A percentile compares a stretch with the other conserved stretches of the same genome.
Conservation (phyloP, 176 grass and related monocot genomes). For the Cenchrus fungigraminus region DNA sequence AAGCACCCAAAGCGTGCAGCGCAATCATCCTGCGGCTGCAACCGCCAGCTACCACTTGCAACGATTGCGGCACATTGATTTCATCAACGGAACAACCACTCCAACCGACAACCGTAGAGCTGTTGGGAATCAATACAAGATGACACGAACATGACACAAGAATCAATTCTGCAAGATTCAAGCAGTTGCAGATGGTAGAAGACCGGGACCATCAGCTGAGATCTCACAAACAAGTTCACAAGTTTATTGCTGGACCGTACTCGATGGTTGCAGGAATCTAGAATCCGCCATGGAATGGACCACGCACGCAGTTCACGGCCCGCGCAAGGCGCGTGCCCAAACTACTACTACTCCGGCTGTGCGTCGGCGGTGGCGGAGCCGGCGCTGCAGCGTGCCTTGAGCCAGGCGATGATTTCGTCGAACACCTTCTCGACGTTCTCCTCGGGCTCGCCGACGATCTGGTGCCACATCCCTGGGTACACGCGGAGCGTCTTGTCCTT, state of each 20-base stretch:
- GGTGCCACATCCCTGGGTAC: conserved; percentile 90
- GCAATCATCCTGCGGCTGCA: too few relatives aligned
- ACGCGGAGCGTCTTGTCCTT: conserved; percentile 75
- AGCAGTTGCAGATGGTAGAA: background rate
- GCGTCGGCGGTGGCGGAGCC: background rate
- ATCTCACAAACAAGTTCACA: background rate
- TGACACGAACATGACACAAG: background rate
- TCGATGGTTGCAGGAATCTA: background rate
- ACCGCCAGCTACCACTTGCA: background rate
- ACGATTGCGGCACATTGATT: background rate
- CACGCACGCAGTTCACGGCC: background rate
- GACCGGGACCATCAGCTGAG: background rate
- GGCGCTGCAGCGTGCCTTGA: conserved; percentile 43
- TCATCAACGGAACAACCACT: background rate
- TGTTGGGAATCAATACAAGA: background rate
- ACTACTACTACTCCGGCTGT: background rate
- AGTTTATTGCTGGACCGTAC: conserved; percentile 26
- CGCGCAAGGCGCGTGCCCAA: conserved; percentile 27
- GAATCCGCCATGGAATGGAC: conserved; percentile 4
- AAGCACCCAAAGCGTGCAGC: too few relatives aligned
- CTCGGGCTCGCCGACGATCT: conserved; percentile 84
- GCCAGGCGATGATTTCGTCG: conserved; percentile 72
- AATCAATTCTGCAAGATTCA: background rate
- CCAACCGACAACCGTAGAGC: background rate
- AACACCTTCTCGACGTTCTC: conserved; percentile 83